Evolutionary conservation across 192 early-diverging fungal species (phyloP).

Genomic region (Kickxella alabastrina): DNA sequence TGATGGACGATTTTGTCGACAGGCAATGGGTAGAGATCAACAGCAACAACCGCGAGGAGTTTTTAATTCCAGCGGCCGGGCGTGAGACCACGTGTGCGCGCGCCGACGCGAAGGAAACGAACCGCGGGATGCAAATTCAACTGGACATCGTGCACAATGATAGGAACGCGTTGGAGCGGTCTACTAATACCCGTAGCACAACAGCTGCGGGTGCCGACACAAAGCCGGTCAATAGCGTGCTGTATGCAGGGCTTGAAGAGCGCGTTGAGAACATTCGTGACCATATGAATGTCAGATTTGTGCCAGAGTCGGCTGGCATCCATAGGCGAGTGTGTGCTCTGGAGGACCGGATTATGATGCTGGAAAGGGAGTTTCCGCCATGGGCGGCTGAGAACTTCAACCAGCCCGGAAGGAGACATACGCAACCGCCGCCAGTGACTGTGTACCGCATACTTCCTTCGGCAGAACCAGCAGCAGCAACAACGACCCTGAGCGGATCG

Average conservation of each 20-base stretch:
- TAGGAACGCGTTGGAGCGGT: constrained; percentile 60
- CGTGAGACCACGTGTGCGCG: constrained; percentile 58
- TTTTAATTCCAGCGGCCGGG: constrained; percentile 31
- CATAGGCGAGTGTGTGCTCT: constrained; percentile 63
- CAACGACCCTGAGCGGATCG: not conserved
- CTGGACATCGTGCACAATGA: constrained; percentile 65
- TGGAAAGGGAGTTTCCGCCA: constrained; percentile 72
- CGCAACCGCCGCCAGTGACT: constrained; percentile 25
- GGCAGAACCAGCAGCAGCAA: not conserved
- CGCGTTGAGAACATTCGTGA: constrained; percentile 70
- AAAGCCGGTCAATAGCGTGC: constrained; percentile 5
- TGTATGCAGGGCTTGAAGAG: constrained; percentile 34
- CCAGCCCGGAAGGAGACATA: constrained; percentile 45
- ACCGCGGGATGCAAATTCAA: constrained; percentile 76
- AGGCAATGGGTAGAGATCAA: constrained; percentile 58
- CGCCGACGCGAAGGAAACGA: constrained; percentile 66
- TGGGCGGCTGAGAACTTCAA: constrained; percentile 78
- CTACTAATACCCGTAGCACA: constrained; percentile 15
- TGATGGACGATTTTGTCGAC: constrained; percentile 54
- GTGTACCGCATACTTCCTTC: constrained; percentile 32
- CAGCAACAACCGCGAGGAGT: constrained; percentile 62
- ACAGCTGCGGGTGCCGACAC: not conserved
- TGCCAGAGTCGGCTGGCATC: constrained; percentile 32
- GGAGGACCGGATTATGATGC: constrained; percentile 70
- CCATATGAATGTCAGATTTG: constrained; percentile 67